Base-by-base conservation (phyloP, 306 rosid genomes). In the Mucuna pruriens region DNA sequence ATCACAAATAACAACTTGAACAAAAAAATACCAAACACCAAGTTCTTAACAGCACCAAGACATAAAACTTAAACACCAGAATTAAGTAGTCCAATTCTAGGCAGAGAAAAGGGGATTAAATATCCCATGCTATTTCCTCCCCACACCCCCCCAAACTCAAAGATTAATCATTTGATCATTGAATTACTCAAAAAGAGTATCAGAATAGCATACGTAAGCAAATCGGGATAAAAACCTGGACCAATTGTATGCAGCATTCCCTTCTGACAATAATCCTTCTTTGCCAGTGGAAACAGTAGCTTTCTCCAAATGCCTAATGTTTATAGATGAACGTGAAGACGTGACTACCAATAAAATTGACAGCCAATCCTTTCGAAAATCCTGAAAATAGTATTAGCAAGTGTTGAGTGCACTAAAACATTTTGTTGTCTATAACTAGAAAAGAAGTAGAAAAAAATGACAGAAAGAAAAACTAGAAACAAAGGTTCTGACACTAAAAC, bases 281-380 rank as follows among this genome's bases (percentile, higher is more conserved):
- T 95, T 95, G 76, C 99, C 99, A 2, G 99, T 91, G 73, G 99
- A 93, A 46, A 93, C 94, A 76, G 99, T 95, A 78, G 99, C 99
- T 90, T 91, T 95, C 92, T 95, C 99, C 92, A 95, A 88, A 83
- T 95, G 99, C 89, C 99, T 87, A 80, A 95, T 93, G 88, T 93
- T 95, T 88, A 89, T 95, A 79, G 97, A 89, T 63, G 99, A 93
- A 31, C 99, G 93, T 4, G 99, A 95, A 71, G 99, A 95, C 13
- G 99, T 95, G 67, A 90, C 97, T 77, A 91, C 83, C 97, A 95
- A 92, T 89, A 95, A 87, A 76, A 93, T 85, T 19, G 90, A 90
- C 60, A 95, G 89, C 99, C 99, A 95, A 81, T 88, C 98, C 91
- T 88, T 95, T 55, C 96, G 92, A 67, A 95, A 95, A 75, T 88